Evolutionary conservation across 306 rosid genomes (phyloP).

Genomic region (Erythrophleum fordii): DNA sequence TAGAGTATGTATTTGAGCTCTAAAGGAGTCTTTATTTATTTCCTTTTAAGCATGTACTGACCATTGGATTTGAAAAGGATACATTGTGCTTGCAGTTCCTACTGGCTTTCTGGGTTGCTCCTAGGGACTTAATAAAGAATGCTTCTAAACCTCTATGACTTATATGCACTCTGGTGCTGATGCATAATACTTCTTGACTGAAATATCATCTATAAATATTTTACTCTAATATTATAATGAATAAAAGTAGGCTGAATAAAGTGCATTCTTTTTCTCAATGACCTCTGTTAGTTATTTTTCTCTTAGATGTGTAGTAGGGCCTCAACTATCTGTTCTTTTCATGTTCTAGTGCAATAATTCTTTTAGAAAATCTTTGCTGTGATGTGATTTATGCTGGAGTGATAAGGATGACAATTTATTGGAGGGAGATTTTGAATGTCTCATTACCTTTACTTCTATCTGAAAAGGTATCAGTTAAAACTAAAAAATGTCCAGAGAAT

Average conservation of each 20-base stretch:
- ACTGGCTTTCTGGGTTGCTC: background rate
- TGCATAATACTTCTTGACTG: conserved; percentile 6
- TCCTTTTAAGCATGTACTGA: background rate
- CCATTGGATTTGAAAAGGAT: background rate
- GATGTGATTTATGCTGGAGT: too few relatives aligned
- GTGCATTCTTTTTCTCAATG: background rate
- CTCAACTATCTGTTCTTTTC: background rate
- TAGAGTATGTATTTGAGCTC: conserved; percentile 9
- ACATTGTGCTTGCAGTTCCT: conserved; percentile 15
- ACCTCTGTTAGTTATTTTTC: background rate
- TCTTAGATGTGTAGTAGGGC: background rate
- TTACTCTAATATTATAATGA: background rate
- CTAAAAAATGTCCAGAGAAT: conserved; percentile 19
- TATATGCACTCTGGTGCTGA: background rate
- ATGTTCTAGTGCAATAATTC: conserved; percentile 15
- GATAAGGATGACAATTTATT: conserved; percentile 18
- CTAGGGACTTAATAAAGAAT: background rate
- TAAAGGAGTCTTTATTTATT: background rate
- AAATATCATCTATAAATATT: background rate
- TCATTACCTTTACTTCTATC: background rate
- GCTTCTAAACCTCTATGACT: background rate
- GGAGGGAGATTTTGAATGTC: background rate
- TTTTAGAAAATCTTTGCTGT: background rate
- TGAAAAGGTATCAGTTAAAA: background rate
- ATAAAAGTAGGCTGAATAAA: background rate